Evolutionary conservation across 805 yeast genomes (phyloP), one percentile per base, ranked within the genome.

Genomic region (Nakazawaea ernobii): DNA sequence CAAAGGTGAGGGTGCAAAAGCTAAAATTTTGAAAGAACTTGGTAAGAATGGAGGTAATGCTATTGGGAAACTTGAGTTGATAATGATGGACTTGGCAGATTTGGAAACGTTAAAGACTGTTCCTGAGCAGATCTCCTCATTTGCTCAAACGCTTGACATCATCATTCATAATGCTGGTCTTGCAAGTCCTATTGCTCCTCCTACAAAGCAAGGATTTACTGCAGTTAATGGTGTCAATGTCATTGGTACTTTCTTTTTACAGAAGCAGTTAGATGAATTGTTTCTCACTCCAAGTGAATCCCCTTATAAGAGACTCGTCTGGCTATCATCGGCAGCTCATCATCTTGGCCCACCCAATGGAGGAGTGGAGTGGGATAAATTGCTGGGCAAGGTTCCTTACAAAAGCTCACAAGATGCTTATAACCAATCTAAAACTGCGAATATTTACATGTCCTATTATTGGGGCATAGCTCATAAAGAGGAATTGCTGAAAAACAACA

Each of bases 101-200:
- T 58, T 78, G 48, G 48, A 63, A 6, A 63, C 73, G 2, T 60
- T 75, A 46, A 65, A 63, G 50, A 60, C 68, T 1, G 78, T 69
- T 1, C 65, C 62, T 11, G 58, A 57, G 4, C 52, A 59, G 32
- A 52, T 71, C 32, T 37, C 58, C 13, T 32, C 42, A 5, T 51
- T 54, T 24, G 63, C 65, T 15, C 48, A 52, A 4, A 55, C 33
- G 56, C 49, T 73, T 33, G 65, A 73, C 45, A 59, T 67, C 2
- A 60, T 70, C 17, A 58, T 73, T 30, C 66, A 69, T 52, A 74
- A 74, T 53, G 77, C 77, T 10, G 76, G 75, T 32, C 67, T 74
- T 2, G 69, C 70, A 73, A 50, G 14, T 8, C 70, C 71, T 2
- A 70, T 74, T 3, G 26, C 65, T 0, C 52, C 69, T 8, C 49